Evolutionary conservation across 2,329 filamentous ascomycete genomes (phyloP), one percentile per base, ranked within the genome.

Genomic region (Amauroascus niger): DNA sequence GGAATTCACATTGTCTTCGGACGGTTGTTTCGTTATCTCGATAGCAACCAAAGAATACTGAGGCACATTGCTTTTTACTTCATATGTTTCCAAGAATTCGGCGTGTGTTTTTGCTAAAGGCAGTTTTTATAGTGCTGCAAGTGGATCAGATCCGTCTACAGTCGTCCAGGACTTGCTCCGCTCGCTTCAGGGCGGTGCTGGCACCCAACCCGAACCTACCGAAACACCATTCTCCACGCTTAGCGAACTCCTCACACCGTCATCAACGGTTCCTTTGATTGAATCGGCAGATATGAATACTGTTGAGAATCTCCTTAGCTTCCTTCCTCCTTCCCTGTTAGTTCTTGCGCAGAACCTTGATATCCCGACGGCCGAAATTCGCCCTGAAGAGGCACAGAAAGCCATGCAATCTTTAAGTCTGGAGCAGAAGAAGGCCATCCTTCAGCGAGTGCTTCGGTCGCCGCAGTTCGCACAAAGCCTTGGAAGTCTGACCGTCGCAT

Each of bases 381-480:
- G 80, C 41, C 74, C 81, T 0, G 84, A 82, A 52, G 80, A 82
- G 1, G 78, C 84, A n/a, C 77, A 84, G 61, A 83, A 84, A 37
- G 88, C 87, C 26, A 82, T 88, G 59, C 79, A 84, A 56, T 83
- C 86, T 6, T 77, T 96, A 63, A 84, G 80, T 52, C 68, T 84
- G 6, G 77, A 78, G 2, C 84, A 93, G 66, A 97, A 97, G 76
- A 88, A 86, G 64, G 76, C 79, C 20, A 79, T 97, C 11, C 71
- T 98, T 41, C 84, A 83, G 67, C 85, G 84, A 65, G 89, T 97
- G 6, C 73, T 97, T 13, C 81, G 87, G 59, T 94, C 87, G 60
- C 91, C 93, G 16, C 93, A 98, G 65, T 89, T 98, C 64, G 81
- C 82, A 57, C 93, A 97, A 69, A 91, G 88, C 60, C 72, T 96